A percentile compares a stretch with the other conserved stretches of the same genome.
Conservation (phyloP, 352 stramenopile species). For the Phytophthora melonis region DNA sequence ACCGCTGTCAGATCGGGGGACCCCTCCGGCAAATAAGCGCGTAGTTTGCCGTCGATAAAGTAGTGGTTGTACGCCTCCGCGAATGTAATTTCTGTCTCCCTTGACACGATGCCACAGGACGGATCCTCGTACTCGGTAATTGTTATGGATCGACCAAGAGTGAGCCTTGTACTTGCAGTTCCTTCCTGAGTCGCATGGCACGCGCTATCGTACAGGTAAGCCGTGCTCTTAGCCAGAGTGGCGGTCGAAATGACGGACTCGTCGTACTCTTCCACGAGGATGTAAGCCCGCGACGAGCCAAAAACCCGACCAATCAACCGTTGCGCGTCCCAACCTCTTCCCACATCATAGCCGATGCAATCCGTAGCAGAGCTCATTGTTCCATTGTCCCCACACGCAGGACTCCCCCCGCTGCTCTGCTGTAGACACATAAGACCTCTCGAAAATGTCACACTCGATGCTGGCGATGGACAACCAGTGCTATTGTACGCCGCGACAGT, state of each 20-base stretch:
- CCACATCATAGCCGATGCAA: neutral
- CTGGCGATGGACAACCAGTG: neutral
- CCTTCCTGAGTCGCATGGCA: neutral
- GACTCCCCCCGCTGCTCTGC: neutral
- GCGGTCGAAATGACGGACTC: neutral
- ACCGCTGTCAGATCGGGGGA: slow-evolving; percentile 2
- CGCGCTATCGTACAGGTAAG: slow-evolving; percentile 7
- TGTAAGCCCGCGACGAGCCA: neutral
- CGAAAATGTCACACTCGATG: neutral
- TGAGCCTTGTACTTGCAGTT: slow-evolving; percentile 6
- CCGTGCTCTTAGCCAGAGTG: neutral
- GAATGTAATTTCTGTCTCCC: neutral
- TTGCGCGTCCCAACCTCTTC: neutral
- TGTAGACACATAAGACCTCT: neutral
- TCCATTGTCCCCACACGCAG: neutral
- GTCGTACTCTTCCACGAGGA: slow-evolving; percentile 14
- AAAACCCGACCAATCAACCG: neutral
- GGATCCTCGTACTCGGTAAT: slow-evolving; percentile 2
- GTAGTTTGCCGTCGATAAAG: neutral
- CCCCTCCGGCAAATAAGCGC: neutral
- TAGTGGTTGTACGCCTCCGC: neutral
- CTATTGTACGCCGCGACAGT: slow-evolving; percentile 1
- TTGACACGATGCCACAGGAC: neutral
- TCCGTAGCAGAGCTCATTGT: neutral
- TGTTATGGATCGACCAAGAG: neutral